A percentile compares a stretch with the other conserved stretches of the same genome.
Conservation (phyloP, 139 green algal genomes). For the Astrephomene gubernaculifera region DNA sequence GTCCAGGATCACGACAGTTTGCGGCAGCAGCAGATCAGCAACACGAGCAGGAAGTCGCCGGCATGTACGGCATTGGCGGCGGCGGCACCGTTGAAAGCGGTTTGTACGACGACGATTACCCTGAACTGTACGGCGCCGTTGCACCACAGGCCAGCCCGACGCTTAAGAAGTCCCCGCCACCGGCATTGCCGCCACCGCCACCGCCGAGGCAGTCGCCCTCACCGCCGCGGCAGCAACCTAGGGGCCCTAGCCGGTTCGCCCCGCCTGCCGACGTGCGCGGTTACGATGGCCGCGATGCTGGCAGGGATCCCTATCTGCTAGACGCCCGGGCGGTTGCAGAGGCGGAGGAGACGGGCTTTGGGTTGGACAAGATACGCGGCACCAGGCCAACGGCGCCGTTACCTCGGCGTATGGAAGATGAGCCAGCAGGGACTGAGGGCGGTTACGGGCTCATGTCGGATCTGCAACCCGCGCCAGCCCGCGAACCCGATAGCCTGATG, state of each 20-base stretch:
- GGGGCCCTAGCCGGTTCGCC: neutral
- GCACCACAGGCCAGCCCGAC: neutral
- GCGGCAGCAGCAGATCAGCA: neutral
- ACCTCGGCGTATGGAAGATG: neutral
- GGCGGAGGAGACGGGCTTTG: neutral
- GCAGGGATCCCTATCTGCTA: neutral
- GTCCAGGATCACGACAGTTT: too few relatives aligned
- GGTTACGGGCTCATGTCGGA: neutral
- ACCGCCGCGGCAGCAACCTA: neutral
- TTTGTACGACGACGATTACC: conserved; percentile 3
- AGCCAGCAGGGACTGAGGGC: neutral
- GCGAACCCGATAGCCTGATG: neutral
- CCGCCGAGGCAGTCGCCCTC: neutral
- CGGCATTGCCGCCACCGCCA: neutral
- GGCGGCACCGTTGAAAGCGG: too few relatives aligned
- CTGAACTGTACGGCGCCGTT: neutral
- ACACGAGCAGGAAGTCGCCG: conserved; percentile 11
- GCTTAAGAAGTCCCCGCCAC: neutral
- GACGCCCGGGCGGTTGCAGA: neutral
- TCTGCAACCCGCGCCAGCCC: neutral
- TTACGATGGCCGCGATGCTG: neutral
- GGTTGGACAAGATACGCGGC: conserved; percentile 11
- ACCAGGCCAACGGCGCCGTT: neutral
- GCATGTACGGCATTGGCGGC: conserved; percentile 14
- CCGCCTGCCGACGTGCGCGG: too few relatives aligned